phyloP scores from a whole-genome alignment of 176 grass and related monocot species.

The Carex cristatella region DNA sequence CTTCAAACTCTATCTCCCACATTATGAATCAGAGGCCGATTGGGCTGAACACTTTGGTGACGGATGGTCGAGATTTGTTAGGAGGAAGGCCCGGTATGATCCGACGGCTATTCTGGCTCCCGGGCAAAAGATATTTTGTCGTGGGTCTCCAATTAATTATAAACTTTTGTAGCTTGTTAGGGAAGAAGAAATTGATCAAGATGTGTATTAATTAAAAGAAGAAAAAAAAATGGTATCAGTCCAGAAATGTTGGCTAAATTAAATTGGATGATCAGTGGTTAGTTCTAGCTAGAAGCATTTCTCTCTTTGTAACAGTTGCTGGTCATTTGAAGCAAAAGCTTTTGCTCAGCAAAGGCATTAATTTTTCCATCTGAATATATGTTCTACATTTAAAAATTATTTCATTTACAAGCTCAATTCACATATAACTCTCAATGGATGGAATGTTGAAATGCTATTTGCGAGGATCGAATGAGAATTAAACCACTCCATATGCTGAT shows the following conservation, averaged over 20 bases:
- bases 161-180: slow-evolving; percentile 11
- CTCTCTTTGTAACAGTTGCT: background rate
- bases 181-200: background rate
- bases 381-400: background rate
- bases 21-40: slow-evolving; percentile 40
- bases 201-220: no score
- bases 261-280: background rate
- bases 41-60: slow-evolving; percentile 86
- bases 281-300: background rate
- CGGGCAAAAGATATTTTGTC: slow-evolving; percentile 73
- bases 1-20: slow-evolving; percentile 85
- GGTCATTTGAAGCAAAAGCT: background rate
- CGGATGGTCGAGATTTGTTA: slow-evolving; percentile 59
- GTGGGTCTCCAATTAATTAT: background rate
- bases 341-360: background rate
- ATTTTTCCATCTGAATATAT: no score
- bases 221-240: background rate
- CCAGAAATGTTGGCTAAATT: background rate
- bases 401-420: background rate
- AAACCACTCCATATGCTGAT: no score
- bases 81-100: slow-evolving; percentile 64
- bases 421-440: background rate
- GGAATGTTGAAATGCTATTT: background rate
- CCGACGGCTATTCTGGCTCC: slow-evolving; percentile 64
- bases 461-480: no score